Percentiles rank a stretch among this genome's conserved stretches.
Conservation (phyloP, 2,329 filamentous ascomycete genomes). For the Mollisiaceae sp. region DNA sequence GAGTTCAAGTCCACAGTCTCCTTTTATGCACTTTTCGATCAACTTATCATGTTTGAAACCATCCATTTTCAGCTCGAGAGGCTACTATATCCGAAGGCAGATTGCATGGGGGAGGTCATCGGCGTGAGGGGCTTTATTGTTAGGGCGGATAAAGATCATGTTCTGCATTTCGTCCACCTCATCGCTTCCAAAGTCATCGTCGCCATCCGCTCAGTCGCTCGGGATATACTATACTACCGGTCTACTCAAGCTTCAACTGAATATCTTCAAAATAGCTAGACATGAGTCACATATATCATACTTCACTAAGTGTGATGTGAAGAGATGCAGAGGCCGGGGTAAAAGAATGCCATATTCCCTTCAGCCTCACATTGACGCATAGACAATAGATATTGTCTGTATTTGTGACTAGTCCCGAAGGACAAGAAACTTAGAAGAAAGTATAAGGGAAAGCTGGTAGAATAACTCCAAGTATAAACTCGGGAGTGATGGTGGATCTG, state of each 20-base stretch:
- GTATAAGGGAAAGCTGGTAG: background rate
- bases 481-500: too few species aligned
- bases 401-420: too few species aligned
- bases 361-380: too few species aligned
- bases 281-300: constrained; percentile 39
- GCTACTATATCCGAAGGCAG: constrained; percentile 35
- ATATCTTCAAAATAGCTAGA: constrained; percentile 31
- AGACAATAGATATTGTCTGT: too few species aligned
- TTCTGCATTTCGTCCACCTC: constrained; percentile 44
- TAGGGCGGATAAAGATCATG: constrained; percentile 48
- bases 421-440: background rate
- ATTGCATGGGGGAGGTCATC: constrained; percentile 39
- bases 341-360: too few species aligned
- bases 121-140: constrained; percentile 50
- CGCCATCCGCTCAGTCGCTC: constrained; percentile 45
- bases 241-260: constrained; percentile 7
- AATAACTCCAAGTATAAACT: too few species aligned
- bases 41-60: background rate
- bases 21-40: too few species aligned
- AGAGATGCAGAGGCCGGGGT: too few species aligned
- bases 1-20: too few species aligned
- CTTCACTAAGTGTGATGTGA: constrained; percentile 27
- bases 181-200: constrained; percentile 45
- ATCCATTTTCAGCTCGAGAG: constrained; percentile 1
- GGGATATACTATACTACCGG: constrained; percentile 42